These are phyloP conservation scores for Phylloporus sp. DNA, from an alignment of 768 basidiomycete genomes.

Conservation along the genomic window DNA sequence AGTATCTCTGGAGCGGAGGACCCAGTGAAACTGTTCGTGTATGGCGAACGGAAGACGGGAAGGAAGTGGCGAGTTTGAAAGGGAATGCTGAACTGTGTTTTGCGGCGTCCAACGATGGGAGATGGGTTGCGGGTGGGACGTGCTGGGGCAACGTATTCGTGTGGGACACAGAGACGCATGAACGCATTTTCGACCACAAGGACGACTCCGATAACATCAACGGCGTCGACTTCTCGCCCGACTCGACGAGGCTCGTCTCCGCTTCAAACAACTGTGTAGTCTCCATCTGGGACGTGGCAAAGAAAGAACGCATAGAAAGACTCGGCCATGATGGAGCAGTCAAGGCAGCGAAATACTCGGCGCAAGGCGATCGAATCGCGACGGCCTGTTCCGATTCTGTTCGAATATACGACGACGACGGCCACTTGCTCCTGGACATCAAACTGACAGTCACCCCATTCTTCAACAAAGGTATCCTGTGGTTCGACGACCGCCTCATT, in stretches of 20 bases:
- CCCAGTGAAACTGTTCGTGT: neutral
- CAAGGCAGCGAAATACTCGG: neutral
- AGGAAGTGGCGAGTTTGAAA: neutral
- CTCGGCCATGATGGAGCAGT: neutral
- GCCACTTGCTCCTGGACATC: neutral
- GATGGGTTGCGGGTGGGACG: neutral
- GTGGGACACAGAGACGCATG: neutral
- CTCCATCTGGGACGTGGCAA: neutral
- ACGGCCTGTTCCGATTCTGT: neutral
- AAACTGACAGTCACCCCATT: neutral
- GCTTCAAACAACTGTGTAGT: neutral
- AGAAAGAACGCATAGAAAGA: neutral
- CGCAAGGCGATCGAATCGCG: neutral
- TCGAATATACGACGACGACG: neutral
- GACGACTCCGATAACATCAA: neutral
- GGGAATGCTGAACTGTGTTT: neutral
- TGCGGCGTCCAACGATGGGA: neutral
- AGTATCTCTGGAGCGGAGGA: neutral
- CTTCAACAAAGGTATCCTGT: neutral
- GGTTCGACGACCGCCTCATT: neutral
- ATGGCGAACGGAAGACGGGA: neutral
- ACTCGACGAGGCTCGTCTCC: neutral
- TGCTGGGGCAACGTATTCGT: neutral
- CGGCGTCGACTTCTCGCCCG: neutral
- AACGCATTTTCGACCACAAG: neutral